Conservation (phyloP, 352 stramenopile species). For the Globisporangium recalcitrans region DNA sequence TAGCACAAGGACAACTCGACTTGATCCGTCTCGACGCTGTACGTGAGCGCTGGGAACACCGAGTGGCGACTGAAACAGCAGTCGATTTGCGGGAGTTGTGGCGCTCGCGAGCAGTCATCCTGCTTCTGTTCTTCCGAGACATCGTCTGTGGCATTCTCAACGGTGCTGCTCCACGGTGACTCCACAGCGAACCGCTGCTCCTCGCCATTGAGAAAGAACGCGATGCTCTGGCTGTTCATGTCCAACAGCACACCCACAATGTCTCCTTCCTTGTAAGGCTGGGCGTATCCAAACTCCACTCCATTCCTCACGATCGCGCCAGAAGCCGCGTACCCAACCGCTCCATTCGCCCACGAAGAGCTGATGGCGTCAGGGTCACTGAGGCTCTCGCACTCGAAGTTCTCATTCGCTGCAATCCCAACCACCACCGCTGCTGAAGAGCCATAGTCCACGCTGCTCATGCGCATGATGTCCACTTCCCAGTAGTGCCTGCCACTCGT, state of each 20-base stretch:
- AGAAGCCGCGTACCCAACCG: neutral
- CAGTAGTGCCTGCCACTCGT: constrained; percentile 4
- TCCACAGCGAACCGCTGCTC: neutral
- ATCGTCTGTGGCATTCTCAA: no score
- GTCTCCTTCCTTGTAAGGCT: neutral
- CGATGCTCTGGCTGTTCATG: neutral
- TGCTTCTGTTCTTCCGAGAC: neutral
- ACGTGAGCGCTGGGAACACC: constrained; percentile 7
- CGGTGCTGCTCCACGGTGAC: neutral
- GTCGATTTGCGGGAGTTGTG: neutral
- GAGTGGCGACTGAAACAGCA: neutral
- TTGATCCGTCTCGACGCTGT: constrained; percentile 2
- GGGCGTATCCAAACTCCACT: neutral
- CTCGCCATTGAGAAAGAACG: constrained; percentile 1
- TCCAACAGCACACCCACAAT: constrained; percentile 4
- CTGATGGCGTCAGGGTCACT: neutral
- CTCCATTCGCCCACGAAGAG: neutral
- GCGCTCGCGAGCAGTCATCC: neutral
- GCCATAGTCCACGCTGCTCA: neutral
- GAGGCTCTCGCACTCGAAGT: neutral
- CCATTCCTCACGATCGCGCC: neutral
- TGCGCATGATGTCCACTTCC: neutral
- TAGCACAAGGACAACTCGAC: neutral
- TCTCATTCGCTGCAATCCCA: neutral
- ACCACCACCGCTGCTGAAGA: neutral